phyloP scores from a whole-genome alignment of 495 filamentous ascomycete genomes.

The Eremomyces bilateralis region DNA sequence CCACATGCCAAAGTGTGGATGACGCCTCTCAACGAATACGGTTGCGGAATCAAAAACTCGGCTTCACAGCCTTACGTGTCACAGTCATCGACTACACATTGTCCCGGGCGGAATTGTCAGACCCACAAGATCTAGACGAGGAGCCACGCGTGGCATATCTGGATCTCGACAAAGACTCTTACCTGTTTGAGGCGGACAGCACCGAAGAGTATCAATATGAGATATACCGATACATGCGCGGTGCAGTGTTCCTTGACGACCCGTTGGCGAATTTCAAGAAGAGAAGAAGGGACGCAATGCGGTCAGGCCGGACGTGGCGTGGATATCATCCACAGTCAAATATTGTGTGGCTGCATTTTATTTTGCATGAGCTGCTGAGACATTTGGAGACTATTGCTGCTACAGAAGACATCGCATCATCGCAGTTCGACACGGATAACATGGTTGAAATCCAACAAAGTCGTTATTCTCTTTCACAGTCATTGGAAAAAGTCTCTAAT shows the following conservation, averaged over 20 bases:
- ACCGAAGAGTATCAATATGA: constrained; percentile 22
- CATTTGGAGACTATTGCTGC: too few species aligned
- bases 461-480: too few species aligned
- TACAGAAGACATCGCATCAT: too few species aligned
- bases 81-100: constrained; percentile 85
- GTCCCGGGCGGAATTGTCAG: constrained; percentile 34
- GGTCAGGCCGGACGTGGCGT: constrained; percentile 10
- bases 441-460: too few species aligned
- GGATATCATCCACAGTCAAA: constrained; percentile 19
- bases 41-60: constrained; percentile 25
- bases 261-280: constrained; percentile 6
- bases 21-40: not conserved
- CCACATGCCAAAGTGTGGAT: constrained; percentile 1
- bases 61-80: constrained; percentile 45
- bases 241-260: constrained; percentile 6
- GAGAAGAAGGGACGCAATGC: not conserved
- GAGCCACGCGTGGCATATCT: constrained; percentile 14
- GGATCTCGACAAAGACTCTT: constrained; percentile 14
- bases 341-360: constrained; percentile 21
- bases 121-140: not conserved
- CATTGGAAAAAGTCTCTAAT: too few species aligned
- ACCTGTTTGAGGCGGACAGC: constrained; percentile 18
- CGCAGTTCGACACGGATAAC: too few species aligned
- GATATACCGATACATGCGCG: constrained; percentile 21
- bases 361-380: constrained; percentile 10